Evolutionary conservation across 2,329 filamentous ascomycete genomes (phyloP), one percentile per base, ranked within the genome.

Genomic region (Epichloe bromicola): DNA sequence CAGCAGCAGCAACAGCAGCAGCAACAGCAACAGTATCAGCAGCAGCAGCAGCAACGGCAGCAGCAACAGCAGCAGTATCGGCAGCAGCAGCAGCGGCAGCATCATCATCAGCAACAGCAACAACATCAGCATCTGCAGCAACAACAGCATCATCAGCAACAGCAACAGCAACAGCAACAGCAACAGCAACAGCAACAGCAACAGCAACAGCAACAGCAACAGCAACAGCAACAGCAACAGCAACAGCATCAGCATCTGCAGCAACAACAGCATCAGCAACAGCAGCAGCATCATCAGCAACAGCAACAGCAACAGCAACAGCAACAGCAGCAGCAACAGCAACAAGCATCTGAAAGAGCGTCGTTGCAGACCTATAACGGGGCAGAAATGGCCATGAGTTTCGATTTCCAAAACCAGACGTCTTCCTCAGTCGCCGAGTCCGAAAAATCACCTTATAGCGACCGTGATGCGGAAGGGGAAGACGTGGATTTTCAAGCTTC

Each of bases 141-240:
- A 0, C 23, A 26, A 1, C 23, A 23, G 5, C 20, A 7, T 2
- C 23, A 26, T 1, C 6, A 26, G 6, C 23, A 26, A 0, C 23
- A 26, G 2, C 5, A 26, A 0, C 23, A 26, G 23, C 23, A 26
- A 2, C 7, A 2, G 6, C 23, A 26, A 0, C 23, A 26, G 1
- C 23, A 26, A 1, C 23, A 26, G 6, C 23, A 26, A 0, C 26
- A 30, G 40, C 40, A 8, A 3, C 20, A 19, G 4, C 40, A 42
- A 4, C 10, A 42, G 0, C 7, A 26, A 0, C 26, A 26, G 1
- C 26, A 30, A 1, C 26, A 30, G 1, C 26, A 30, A 0, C 26
- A 30, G 1, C 7, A 30, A 0, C 26, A 30, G 1, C 3, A 30
- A 0, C 26, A 7, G 6, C 23, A 26, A 0, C 23, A 7, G 7